Evolutionary conservation across 1,284 basidiomycete species (phyloP).

Genomic region (Thecaphora frezii): DNA sequence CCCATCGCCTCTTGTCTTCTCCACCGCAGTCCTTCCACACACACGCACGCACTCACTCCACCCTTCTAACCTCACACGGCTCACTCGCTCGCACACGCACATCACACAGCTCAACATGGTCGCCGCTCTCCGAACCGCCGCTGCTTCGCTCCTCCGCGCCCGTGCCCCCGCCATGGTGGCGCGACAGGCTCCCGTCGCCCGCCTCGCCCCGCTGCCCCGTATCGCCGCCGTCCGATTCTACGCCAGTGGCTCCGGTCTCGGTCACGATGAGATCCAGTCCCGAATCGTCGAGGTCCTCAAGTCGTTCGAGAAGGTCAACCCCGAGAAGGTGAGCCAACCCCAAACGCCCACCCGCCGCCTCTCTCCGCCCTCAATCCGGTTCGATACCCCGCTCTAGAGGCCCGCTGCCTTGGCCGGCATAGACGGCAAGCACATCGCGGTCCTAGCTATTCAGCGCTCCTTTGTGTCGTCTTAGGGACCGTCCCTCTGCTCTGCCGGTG

Average conservation of each 20-base stretch:
- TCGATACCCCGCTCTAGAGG: too few species aligned
- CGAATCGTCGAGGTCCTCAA: constrained; percentile 87
- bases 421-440: too few species aligned
- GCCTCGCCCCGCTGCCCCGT: constrained; percentile 25
- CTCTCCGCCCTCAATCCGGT: too few species aligned
- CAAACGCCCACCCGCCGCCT: too few species aligned
- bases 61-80: neutral
- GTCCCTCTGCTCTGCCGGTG: too few species aligned
- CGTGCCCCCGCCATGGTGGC: constrained; percentile 25
- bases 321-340: constrained; percentile 64
- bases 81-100: constrained; percentile 1
- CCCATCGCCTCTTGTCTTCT: neutral
- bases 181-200: constrained; percentile 18
- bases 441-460: too few species aligned
- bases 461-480: too few species aligned
- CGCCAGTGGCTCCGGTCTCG: constrained; percentile 75
- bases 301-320: constrained; percentile 92
- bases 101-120: constrained; percentile 32
- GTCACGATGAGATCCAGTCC: constrained; percentile 74
- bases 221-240: constrained; percentile 63
- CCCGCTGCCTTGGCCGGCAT: too few species aligned
- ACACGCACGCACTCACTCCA: neutral
- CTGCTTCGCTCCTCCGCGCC: constrained; percentile 35
- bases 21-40: neutral
- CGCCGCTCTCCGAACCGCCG: constrained; percentile 36